Base-by-base conservation (phyloP, 176 grass and related monocot genomes). In the Dactylis glomerata region DNA sequence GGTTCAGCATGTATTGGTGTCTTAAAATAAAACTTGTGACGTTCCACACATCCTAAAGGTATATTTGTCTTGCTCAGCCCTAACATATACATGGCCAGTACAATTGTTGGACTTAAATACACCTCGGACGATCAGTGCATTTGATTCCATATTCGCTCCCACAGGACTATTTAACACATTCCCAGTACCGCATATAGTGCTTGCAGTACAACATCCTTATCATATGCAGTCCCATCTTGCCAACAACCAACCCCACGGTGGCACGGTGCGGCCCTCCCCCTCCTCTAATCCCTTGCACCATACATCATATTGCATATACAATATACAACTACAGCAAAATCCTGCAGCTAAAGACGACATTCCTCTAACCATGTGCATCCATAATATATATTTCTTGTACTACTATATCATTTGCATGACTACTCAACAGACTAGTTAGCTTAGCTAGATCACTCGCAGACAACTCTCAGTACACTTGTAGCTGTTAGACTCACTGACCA, bases 131-230 rank as follows among this genome's bases (percentile, higher is more conserved):
- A 74, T 33, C 59, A 56, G 46, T 76, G 78, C 34, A 20, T 67
- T 87, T 87, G 85, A 87, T 87, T 87, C 85, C 78, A 87, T 87
- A 87, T 87, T 87, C 85, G 66, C 78, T 56, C 85, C 69, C 68
- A 26, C 24, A 19, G 8, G 8, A 67, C 82, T 81, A 81, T 76
- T 76, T 26, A 82, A 45, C 57, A 76, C 42, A 38, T 47, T 15
- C 57, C 56, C 47, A 46, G 78, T 82, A 82, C 46, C 14, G 41
- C 74, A 75, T 74, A 45, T 82, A 66, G 59, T 56, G 57, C 33
- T 68, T 52, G 45, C 34, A 75, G 69, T 81, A 55, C 58, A 67
- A 59, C 24, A 76, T 45, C 56, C 59, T 9, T n/a, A 45, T 16
- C 19, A 57, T 67, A 78, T 77, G 66, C 23, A 69, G n/a, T 78